Percentiles rank a stretch among this genome's conserved stretches.
Evolutionary conservation across 2,329 filamentous ascomycete genomes (phyloP).

Genomic region (Fusarium devonianum): DNA sequence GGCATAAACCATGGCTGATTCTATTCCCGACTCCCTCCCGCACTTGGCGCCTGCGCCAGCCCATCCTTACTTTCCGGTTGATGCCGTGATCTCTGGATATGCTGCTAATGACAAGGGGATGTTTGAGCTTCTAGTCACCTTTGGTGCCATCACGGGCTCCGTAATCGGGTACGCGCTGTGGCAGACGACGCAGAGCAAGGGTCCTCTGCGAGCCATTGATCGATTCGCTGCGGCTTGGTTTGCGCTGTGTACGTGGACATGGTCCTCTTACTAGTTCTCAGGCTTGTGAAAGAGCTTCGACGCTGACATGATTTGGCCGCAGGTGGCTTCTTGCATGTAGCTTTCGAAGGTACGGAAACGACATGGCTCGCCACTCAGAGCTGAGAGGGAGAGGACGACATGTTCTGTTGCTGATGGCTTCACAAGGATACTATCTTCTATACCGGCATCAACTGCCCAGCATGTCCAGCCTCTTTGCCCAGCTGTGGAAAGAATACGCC

Average conservation of each 20-base stretch:
- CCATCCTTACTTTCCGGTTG: constrained; percentile 61
- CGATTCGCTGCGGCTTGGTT: constrained; percentile 61
- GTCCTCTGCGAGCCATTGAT: constrained; percentile 44
- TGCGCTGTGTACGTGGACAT: constrained; percentile 56
- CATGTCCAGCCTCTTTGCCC: constrained; percentile 76
- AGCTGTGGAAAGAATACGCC: constrained; percentile 93
- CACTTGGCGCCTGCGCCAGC: constrained; percentile 2
- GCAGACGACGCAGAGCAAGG: constrained; percentile 31
- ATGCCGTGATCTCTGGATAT: constrained; percentile 54
- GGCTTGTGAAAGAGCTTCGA: not conserved
- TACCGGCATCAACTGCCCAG: constrained; percentile 71
- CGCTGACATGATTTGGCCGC: not conserved
- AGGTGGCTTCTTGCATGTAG: constrained; percentile 76
- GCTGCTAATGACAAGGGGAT: constrained; percentile 53
- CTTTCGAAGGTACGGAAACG: constrained; percentile 73
- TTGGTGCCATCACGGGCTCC: constrained; percentile 47
- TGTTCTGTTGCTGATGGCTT: constrained; percentile 2
- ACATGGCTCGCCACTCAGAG: not conserved
- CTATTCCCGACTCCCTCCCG: constrained; percentile 3
- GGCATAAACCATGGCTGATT: constrained; percentile 5
- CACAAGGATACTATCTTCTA: constrained; percentile 74
- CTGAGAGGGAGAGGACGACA: not conserved
- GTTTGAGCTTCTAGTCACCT: constrained; percentile 46
- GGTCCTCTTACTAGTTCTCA: no score
- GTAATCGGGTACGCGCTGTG: constrained; percentile 46